Evolutionary conservation across 2,329 filamentous ascomycete genomes (phyloP).

Genomic region (Chaetomium sp.): DNA sequence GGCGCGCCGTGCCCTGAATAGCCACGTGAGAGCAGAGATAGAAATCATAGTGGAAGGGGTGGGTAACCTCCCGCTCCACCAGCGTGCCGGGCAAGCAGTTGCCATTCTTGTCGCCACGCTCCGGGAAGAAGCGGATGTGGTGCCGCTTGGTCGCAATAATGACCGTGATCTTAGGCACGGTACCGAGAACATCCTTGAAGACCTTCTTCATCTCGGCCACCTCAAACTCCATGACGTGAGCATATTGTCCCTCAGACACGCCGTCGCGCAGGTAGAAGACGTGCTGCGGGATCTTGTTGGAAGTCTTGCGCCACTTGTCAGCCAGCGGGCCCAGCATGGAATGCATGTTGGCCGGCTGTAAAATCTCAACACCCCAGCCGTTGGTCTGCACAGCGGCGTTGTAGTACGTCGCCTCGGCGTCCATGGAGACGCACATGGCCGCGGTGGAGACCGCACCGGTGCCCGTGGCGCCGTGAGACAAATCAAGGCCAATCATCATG

Average conservation of each 20-base stretch:
- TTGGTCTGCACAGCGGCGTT: constrained; percentile 77
- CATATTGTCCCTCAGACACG: constrained; percentile 80
- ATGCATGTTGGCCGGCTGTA: constrained; percentile 60
- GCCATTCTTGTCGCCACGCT: constrained; percentile 61
- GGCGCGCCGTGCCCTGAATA: constrained; percentile 89
- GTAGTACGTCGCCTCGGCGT: constrained; percentile 66
- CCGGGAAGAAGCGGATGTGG: constrained; percentile 87
- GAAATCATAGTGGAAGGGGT: constrained; percentile 87
- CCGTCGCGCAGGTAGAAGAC: constrained; percentile 93
- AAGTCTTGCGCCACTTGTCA: constrained; percentile 55
- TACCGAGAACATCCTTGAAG: constrained; percentile 38
- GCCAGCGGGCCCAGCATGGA: constrained; percentile 60
- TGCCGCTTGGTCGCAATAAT: constrained; percentile 90
- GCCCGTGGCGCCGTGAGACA: constrained; percentile 75
- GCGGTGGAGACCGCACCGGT: constrained; percentile 67
- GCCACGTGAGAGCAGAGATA: constrained; percentile 60
- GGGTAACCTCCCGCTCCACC: constrained; percentile 83
- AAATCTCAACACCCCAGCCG: constrained; percentile 72
- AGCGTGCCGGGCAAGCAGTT: constrained; percentile 84
- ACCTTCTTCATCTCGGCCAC: constrained; percentile 61
- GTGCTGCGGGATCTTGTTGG: constrained; percentile 56
- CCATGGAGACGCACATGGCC: constrained; percentile 77
- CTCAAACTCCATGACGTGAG: constrained; percentile 72
- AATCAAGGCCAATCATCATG: constrained; percentile 84
- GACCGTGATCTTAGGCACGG: constrained; percentile 65